Evolutionary conservation across 768 basidiomycete genomes (phyloP), one percentile per base, ranked within the genome.

Genomic region (Boletus sp.): DNA sequence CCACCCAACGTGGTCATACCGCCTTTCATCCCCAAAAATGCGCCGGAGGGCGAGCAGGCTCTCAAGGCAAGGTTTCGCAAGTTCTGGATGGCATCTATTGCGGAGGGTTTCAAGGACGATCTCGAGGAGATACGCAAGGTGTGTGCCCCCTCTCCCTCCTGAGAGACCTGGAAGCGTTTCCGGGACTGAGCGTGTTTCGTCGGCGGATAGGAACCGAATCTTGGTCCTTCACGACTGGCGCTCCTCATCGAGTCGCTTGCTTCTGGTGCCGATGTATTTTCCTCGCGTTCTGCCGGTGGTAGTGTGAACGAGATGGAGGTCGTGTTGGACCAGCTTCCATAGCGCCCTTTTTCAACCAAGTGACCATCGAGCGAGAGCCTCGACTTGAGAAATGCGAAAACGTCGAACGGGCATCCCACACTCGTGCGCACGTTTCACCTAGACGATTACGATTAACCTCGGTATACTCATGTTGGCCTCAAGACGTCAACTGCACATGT

Each of bases 81-180:
- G 68, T 93, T 93, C 64, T 93, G 91, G 91, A 91, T 93, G 90
- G 73, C 82, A 3, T 83, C 86, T 1, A 79, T 93, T 7, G 88
- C 84, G 2, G 88, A 92, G 66, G 90, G 83, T 11, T 94, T 93
- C 71, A 82, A 81, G 57, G 85, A 88, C 43, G 92, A 93, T 67
- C 74, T 93, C n/a, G 89, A 91, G 62, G 79, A 84, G 62, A 85
- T 93, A 62, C 83, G 86, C 32, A 89, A 91, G 79, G 91, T 88
- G 49, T 34, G 79, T 37, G 79, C 54, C 14, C 3, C 5, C 15
- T n/a, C n/a, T n/a, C 23, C 23, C 25, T 5, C 15, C 7, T 32
- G 5, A n/a, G 9, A 11, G 29, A 29, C 8, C 1, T 41, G 9
- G 11, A 3, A 30, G 17, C 1, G 4, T n/a, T 19, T 17, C 23